Conservation (phyloP, 768 basidiomycete species). For the Agaricus sinodeliciosus region DNA sequence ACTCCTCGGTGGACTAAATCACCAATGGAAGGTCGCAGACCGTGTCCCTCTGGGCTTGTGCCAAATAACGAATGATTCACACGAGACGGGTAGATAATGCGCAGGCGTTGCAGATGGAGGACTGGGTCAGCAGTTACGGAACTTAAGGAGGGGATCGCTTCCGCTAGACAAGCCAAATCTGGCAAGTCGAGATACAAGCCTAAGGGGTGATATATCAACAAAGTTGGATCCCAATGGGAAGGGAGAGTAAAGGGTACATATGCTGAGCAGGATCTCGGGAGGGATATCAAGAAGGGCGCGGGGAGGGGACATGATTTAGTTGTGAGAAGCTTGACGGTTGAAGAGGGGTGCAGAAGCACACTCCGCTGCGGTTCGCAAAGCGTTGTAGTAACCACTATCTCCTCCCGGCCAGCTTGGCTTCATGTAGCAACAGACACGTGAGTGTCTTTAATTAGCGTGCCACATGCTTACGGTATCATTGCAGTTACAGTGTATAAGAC, state of each 20-base stretch:
- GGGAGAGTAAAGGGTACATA: constrained; percentile 29
- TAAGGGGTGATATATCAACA: constrained; percentile 17
- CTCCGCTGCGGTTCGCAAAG: constrained; percentile 7
- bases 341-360: constrained; percentile 6
- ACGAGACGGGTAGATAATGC: constrained; percentile 59
- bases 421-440: constrained; percentile 4
- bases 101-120: constrained; percentile 55
- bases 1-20: constrained; percentile 69
- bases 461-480: neutral
- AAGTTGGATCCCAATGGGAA: neutral
- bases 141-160: constrained; percentile 39
- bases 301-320: constrained; percentile 11
- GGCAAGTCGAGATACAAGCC: constrained; percentile 72
- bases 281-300: constrained; percentile 33
- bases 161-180: constrained; percentile 51
- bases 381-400: neutral
- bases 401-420: neutral
- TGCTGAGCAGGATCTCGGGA: constrained; percentile 51
- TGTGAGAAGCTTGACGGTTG: neutral
- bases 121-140: constrained; percentile 54
- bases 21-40: constrained; percentile 55
- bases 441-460: neutral
- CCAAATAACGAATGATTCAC: constrained; percentile 61
- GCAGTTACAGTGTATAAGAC: neutral
- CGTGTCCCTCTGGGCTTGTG: constrained; percentile 44